Base-by-base conservation (phyloP, 2,329 filamentous ascomycete genomes). In the Pyrenochaeta sp. region DNA sequence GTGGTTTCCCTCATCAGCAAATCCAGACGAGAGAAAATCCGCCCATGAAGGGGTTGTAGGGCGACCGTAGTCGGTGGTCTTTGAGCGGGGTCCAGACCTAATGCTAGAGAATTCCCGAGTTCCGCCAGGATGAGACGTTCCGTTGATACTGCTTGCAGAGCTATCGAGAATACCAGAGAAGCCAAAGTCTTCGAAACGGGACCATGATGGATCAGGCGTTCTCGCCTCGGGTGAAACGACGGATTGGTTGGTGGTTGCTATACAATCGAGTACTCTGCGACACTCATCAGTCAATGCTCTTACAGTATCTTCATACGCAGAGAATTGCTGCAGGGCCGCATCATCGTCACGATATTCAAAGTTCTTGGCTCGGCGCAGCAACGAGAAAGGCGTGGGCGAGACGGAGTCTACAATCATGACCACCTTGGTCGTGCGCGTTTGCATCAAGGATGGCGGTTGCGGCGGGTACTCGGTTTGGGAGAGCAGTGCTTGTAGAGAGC, bases 31-130 rank as follows among this genome's bases (percentile, higher is more conserved):
- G 52, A 99, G 83, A 74, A 99, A 99, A 73, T 99, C 95, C 2
- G 95, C 95, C 95, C 95, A 99, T 0, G 95, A 98, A 1, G 95
- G 95, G 0, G 95, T 99, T 0, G 92, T 98, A 1, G 95, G 95
- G 52, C 95, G 85, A 31, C 85, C 92, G 40, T 90, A 77, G 52
- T 89, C 86, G 37, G 83, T 83, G n/a, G 77, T 83, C 45, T 85
- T 85, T 9, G 91, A 91, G 5, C 85, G 83, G 14, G 92, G 87
- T 5, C 86, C 85, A 12, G 84, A 85, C 51, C 87, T 83, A 32
- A 96, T 74, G 17, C 85, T 86, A 1, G 90, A 86, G 68, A 98
- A 97, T 3, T 94, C 94, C 60, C 96, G 87, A 9, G 65, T 35
- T 41, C 64, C 61, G 12, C 59, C 56, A 7, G 54, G 42, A 7